A percentile compares a stretch with the other conserved stretches of the same genome.
Conservation (phyloP, 2,329 filamentous ascomycete species). For the Penicillium palitans region DNA sequence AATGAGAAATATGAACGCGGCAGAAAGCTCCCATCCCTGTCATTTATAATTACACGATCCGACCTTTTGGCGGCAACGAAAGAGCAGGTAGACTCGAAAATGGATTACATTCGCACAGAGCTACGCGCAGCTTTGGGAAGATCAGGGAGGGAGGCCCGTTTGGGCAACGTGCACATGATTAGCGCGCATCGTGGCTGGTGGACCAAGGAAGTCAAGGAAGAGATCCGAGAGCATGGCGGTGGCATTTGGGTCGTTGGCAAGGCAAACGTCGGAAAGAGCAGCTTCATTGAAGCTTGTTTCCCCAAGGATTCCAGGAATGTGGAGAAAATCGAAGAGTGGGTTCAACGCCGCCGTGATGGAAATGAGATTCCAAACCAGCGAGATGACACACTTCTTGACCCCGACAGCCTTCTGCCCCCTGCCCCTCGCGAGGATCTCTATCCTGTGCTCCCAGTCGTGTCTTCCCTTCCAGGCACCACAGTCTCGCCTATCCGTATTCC, state of each 20-base stretch:
- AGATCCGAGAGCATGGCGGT: slow-evolving; percentile 79
- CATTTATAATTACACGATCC: slow-evolving; percentile 85
- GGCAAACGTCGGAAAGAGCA: slow-evolving; percentile 95
- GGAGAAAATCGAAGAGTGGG: slow-evolving; percentile 38
- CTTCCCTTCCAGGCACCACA: slow-evolving; percentile 85
- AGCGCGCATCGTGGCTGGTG: slow-evolving; percentile 88
- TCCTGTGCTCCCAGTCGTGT: slow-evolving; percentile 82
- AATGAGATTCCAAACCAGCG: slow-evolving; percentile 15
- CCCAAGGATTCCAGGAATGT: slow-evolving; percentile 66
- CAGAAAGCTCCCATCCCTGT: slow-evolving; percentile 74
- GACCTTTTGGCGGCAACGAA: slow-evolving; percentile 84
- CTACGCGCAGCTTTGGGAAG: slow-evolving; percentile 74
- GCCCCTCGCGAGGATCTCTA: slow-evolving; percentile 70
- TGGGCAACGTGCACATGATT: slow-evolving; percentile 84
- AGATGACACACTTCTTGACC: slow-evolving; percentile 25
- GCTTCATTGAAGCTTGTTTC: slow-evolving; percentile 82
- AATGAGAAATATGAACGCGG: slow-evolving; percentile 65
- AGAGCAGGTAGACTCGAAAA: slow-evolving; percentile 77
- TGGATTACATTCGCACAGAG: slow-evolving; percentile 79
- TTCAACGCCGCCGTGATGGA: slow-evolving; percentile 31
- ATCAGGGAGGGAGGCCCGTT: slow-evolving; percentile 66
- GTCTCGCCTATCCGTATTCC: slow-evolving; percentile 92
- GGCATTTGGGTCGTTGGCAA: slow-evolving; percentile 97
- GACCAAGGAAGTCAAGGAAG: slow-evolving; percentile 81
- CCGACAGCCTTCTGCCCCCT: slow-evolving; percentile 69